Percentiles rank a stretch among this genome's conserved stretches.
phyloP scores from a whole-genome alignment of 768 basidiomycete species.

The Phylloporus rhodoxanthus region DNA sequence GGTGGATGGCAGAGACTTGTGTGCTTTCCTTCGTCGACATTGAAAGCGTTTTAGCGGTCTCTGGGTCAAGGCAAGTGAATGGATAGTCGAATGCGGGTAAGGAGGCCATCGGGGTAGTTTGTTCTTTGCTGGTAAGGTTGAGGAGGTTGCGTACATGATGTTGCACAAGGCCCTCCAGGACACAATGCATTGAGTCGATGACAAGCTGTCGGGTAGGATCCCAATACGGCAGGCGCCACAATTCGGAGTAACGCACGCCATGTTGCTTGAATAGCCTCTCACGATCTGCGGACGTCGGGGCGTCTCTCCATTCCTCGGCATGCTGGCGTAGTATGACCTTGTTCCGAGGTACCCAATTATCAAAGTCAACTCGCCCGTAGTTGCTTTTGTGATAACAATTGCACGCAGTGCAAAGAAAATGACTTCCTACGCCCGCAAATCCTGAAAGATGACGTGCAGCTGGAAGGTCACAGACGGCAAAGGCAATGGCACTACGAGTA shows the following conservation, averaged over 20 bases:
- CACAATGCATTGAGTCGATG: background rate
- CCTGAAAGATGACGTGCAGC: constrained; percentile 26
- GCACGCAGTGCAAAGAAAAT: constrained; percentile 30
- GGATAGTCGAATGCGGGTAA: too few relatives aligned
- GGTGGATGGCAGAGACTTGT: too few relatives aligned
- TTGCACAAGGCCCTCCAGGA: background rate
- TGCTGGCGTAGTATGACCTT: background rate
- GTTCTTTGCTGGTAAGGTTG: too few relatives aligned
- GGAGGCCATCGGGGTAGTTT: too few relatives aligned
- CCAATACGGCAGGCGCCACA: background rate
- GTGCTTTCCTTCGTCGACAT: too few relatives aligned
- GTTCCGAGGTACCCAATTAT: constrained; percentile 12
- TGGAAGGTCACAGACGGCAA: constrained; percentile 33
- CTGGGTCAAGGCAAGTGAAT: too few relatives aligned
- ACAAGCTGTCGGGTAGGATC: background rate
- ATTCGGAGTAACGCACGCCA: background rate
- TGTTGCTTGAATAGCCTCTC: background rate
- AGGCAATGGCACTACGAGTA: constrained; percentile 23
- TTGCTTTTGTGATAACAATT: constrained; percentile 21
- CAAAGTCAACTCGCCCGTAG: constrained; percentile 5
- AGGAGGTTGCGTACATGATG: background rate
- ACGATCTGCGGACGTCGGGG: background rate
- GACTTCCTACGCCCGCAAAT: constrained; percentile 11
- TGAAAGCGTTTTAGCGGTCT: too few relatives aligned
- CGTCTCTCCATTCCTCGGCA: constrained; percentile 14